These are phyloP conservation scores for Aureobasidium namibiae DNA, from an alignment of 2,329 filamentous ascomycete genomes.

Conservation along the genomic window DNA sequence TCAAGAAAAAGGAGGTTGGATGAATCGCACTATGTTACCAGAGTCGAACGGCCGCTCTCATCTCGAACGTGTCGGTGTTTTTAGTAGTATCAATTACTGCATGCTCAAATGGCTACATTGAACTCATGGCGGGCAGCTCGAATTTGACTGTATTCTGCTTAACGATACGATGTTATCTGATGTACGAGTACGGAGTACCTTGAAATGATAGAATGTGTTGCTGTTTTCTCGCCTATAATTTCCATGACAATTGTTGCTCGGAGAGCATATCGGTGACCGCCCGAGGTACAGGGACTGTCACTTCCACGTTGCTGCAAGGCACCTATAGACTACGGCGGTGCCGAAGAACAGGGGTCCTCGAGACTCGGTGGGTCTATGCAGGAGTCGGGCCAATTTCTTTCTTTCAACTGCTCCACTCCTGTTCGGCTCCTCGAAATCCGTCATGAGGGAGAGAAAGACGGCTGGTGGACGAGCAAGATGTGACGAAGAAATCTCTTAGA, in stretches of 20 bases:
- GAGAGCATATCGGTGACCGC: not conserved
- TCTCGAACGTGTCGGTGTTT: no score
- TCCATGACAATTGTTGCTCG: not conserved
- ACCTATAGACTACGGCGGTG: not conserved
- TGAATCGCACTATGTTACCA: no score
- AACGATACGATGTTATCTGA: no score
- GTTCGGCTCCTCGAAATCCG: not conserved
- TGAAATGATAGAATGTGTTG: no score
- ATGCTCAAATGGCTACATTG: not conserved
- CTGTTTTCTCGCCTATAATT: not conserved
- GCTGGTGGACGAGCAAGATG: not conserved
- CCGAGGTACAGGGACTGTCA: not conserved
- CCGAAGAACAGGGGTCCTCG: not conserved
- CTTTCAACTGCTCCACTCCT: not conserved
- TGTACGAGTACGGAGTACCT: no score
- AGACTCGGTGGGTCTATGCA: slow-evolving; percentile 5
- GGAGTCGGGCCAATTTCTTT: not conserved
- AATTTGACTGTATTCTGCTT: no score
- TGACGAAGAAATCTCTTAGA: not conserved
- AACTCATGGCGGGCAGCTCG: not conserved
- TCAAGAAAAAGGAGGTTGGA: no score
- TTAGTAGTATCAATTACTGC: not conserved
- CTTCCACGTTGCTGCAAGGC: not conserved
- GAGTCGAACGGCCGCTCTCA: no score
- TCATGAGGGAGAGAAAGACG: not conserved